Conservation (phyloP, 176 grass and related monocot species). For the Aegilops sharonensis region DNA sequence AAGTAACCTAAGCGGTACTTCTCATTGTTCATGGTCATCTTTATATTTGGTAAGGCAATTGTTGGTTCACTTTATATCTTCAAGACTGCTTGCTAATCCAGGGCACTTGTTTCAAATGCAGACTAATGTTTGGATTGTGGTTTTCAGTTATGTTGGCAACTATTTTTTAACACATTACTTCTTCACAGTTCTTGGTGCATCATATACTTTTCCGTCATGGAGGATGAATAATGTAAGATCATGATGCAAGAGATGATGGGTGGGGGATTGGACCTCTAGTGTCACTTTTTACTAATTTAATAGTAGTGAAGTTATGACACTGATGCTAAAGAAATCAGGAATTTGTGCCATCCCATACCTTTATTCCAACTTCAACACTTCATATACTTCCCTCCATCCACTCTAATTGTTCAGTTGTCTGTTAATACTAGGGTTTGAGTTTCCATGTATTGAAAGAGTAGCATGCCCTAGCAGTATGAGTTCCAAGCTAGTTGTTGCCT, state of each 20-base stretch:
- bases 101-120: constrained; percentile 40
- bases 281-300: neutral
- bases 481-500: too few species aligned
- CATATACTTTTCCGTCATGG: constrained; percentile 98
- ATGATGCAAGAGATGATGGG: neutral
- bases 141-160: constrained; percentile 98
- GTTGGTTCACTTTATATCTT: neutral
- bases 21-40: neutral
- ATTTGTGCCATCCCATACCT: neutral
- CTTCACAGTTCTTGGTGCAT: constrained; percentile 89
- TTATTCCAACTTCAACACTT: neutral
- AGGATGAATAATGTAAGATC: constrained; percentile 94
- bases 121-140: constrained; percentile 93
- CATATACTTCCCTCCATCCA: neutral
- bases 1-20: neutral
- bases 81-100: constrained; percentile 16
- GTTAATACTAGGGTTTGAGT: neutral
- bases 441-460: neutral
- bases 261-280: neutral
- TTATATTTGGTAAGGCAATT: neutral
- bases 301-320: too few species aligned
- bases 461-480: too few species aligned
- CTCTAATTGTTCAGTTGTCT: neutral
- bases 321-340: too few species aligned
- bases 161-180: constrained; percentile 99